A percentile compares a stretch with the other conserved stretches of the same genome.
These are phyloP conservation scores for Paraleonurus japonicus DNA, from an alignment of 257 asterid genomes.

Conservation along the genomic window DNA sequence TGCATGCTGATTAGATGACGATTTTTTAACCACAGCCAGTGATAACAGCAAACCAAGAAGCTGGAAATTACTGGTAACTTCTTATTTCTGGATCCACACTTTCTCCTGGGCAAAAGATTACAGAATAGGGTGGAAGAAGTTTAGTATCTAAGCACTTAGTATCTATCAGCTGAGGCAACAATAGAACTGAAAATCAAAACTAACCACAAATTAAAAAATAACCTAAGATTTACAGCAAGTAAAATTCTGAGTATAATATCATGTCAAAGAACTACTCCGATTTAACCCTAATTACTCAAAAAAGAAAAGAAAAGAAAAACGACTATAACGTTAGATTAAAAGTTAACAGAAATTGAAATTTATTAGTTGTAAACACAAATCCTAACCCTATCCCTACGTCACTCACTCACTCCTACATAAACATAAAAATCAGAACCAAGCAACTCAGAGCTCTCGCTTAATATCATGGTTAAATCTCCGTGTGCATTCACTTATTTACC, in stretches of 20 bases:
- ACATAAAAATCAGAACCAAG: neutral
- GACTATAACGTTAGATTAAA: neutral
- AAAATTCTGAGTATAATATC: neutral
- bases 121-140: too few relatives aligned
- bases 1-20: neutral
- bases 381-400: too few relatives aligned
- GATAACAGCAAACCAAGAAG: neutral
- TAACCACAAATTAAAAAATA: neutral
- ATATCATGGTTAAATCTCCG: neutral
- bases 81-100: neutral
- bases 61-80: neutral
- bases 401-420: too few relatives aligned
- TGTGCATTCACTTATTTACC: neutral
- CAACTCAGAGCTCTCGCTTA: neutral
- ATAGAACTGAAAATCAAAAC: neutral
- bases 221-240: slow-evolving; percentile 1
- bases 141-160: neutral
- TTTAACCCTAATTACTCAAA: neutral
- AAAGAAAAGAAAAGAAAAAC: neutral
- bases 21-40: neutral
- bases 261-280: slow-evolving; percentile 5
- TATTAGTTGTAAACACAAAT: too few relatives aligned
- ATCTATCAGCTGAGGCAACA: neutral
- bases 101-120: neutral
- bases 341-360: too few relatives aligned